Evolutionary conservation across 352 stramenopile genomes (phyloP).

Genomic region (Porosira glacialis): DNA sequence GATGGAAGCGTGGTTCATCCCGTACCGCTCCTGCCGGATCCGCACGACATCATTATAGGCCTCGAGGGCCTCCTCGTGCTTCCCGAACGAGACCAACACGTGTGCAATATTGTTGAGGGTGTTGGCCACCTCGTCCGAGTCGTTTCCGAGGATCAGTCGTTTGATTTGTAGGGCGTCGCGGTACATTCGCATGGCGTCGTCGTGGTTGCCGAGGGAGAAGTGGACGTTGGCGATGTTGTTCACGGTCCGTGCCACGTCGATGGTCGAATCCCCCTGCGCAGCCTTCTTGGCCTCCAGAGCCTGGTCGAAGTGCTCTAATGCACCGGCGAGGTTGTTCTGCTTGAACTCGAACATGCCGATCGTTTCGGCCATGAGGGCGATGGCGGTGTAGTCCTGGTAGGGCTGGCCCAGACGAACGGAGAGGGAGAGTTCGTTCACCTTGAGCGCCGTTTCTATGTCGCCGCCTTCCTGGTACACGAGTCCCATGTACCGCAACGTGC

Average conservation of each 20-base stretch:
- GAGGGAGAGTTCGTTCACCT: slow-evolving; percentile 49
- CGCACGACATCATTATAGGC: slow-evolving; percentile 52
- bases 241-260: slow-evolving; percentile 59
- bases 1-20: slow-evolving; percentile 16
- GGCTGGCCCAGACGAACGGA: slow-evolving; percentile 49
- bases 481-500: slow-evolving; percentile 50
- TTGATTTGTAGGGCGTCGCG: slow-evolving; percentile 62
- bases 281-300: slow-evolving; percentile 59
- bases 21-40: slow-evolving; percentile 45
- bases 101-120: slow-evolving; percentile 64
- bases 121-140: slow-evolving; percentile 56
- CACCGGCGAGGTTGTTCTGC: slow-evolving; percentile 29
- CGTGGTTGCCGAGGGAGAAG: slow-evolving; percentile 62
- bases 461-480: slow-evolving; percentile 50
- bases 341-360: slow-evolving; percentile 63
- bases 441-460: slow-evolving; percentile 49
- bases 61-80: slow-evolving; percentile 50
- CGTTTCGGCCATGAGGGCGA: slow-evolving; percentile 56
- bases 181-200: slow-evolving; percentile 60
- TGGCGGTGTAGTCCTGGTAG: slow-evolving; percentile 46
- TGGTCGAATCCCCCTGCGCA: slow-evolving; percentile 46
- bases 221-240: slow-evolving; percentile 64
- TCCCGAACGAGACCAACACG: slow-evolving; percentile 50
- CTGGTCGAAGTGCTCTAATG: slow-evolving; percentile 67
- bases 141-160: slow-evolving; percentile 41